Base-by-base conservation (phyloP, 129 eudicot species). In the Scalesia atractyloides region DNA sequence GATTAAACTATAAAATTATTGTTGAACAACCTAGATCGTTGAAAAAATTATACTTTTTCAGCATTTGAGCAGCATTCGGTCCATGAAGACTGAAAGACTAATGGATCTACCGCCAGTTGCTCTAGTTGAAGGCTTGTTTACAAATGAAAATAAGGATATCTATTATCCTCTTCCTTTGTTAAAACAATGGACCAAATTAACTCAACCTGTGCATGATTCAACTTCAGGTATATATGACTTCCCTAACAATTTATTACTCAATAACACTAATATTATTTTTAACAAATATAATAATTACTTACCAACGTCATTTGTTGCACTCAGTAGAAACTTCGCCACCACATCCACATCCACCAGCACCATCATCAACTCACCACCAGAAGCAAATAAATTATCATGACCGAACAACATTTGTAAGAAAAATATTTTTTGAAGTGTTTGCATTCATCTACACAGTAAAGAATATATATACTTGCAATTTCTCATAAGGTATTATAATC, bases 171-270 rank as follows among this genome's bases (percentile, higher is more conserved):
- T 74, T 33, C 86, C 89, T 22, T 83, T 95, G 34, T 52, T 90
- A 69, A 76, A 88, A 67, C 64, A 78, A 36, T 95, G 96, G 96
- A 66, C 46, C 79, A 88, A 84, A 75, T 79, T 67, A 54, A 88
- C 66, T 51, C 91, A 86, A 48, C 82, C 96, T 51, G 83, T 79
- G 7, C 96, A 88, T 57, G 87, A 90, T 75, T 90, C 89, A 48
- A 91, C 93, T 79, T 94, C 97, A 59, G 97, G 98, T 94, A 13
- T n/a, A n/a, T n/a, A n/a, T n/a, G n/a, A n/a, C n/a, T n/a, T n/a
- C n/a, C n/a, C n/a, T n/a, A n/a, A n/a, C n/a, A n/a, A n/a, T n/a
- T n/a, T n/a, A n/a, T n/a, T n/a, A n/a, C n/a, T n/a, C n/a, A n/a
- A n/a, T 70, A 26, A 13, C 2, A 12, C 4, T 41, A 68, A 17